phyloP scores from a whole-genome alignment of 2,329 filamentous ascomycete species.

The Tolypocladium ophioglossoides region DNA sequence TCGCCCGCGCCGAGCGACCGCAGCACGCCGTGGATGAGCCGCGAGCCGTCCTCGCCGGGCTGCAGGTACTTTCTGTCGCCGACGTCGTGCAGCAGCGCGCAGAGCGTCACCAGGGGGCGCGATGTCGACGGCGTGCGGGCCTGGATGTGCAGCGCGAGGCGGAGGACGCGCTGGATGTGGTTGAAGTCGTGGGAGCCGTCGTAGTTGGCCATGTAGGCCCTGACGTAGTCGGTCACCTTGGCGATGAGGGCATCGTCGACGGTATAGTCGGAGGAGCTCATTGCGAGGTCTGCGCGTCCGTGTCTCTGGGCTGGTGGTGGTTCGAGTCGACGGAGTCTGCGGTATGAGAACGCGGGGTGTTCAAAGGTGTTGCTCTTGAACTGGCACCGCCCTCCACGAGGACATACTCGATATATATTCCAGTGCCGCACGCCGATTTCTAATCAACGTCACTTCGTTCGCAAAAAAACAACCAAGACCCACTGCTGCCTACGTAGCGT shows the following conservation, averaged over 20 bases:
- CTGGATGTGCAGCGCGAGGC: slow-evolving; percentile 59
- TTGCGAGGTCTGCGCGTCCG: slow-evolving; percentile 3
- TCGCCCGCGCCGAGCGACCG: slow-evolving; percentile 42
- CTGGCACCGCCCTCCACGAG: background rate
- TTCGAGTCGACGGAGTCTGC: background rate
- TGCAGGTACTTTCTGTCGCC: slow-evolving; percentile 74
- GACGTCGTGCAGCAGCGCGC: slow-evolving; percentile 76
- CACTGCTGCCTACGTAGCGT: background rate
- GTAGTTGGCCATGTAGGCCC: slow-evolving; percentile 63
- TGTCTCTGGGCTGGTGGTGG: background rate
- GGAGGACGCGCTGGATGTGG: slow-evolving; percentile 71
- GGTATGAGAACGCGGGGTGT: too few species aligned
- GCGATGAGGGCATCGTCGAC: slow-evolving; percentile 36
- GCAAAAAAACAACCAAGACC: background rate
- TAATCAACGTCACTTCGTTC: background rate
- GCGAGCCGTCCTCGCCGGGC: slow-evolving; percentile 44
- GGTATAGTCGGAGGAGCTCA: slow-evolving; percentile 12
- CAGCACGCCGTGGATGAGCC: slow-evolving; percentile 45
- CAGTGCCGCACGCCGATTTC: background rate
- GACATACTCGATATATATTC: background rate
- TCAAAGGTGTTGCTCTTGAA: background rate
- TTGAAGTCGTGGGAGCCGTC: slow-evolving; percentile 83
- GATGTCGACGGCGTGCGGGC: slow-evolving; percentile 28
- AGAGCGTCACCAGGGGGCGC: slow-evolving; percentile 49
- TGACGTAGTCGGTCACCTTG: slow-evolving; percentile 51